These are phyloP conservation scores for Backusella liffmaniae DNA, from an alignment of 192 early-diverging fungal species.

Conservation along the genomic window DNA sequence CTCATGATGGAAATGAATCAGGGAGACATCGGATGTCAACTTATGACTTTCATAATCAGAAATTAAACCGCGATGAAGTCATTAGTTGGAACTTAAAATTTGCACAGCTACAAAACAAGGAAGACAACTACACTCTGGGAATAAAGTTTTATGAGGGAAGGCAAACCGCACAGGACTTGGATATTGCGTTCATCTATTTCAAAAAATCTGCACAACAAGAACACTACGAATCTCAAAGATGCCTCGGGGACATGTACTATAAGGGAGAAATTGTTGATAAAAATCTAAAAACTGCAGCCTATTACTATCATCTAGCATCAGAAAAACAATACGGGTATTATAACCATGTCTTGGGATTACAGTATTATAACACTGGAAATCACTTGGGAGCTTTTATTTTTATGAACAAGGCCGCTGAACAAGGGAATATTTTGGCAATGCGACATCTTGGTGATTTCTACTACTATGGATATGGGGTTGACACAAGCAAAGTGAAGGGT, in stretches of 20 bases:
- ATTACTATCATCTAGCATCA: background rate
- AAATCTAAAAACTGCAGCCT: background rate
- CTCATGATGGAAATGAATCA: background rate
- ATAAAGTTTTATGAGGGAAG: background rate
- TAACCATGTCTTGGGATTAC: background rate
- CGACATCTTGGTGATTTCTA: background rate
- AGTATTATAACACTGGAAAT: background rate
- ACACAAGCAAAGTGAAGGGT: background rate
- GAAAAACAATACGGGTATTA: background rate
- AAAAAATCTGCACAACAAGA: constrained; percentile 2
- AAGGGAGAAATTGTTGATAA: background rate
- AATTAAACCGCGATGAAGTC: background rate
- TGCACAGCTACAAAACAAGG: background rate
- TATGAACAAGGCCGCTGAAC: background rate
- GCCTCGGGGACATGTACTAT: background rate
- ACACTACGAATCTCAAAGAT: background rate
- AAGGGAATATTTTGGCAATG: background rate
- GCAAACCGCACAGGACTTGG: background rate
- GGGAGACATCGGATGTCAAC: background rate
- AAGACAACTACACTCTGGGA: background rate
- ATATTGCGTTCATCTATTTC: background rate
- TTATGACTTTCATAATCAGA: background rate
- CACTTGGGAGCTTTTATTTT: background rate
- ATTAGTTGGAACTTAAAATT: background rate
- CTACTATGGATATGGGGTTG: background rate